A percentile compares a stretch with the other conserved stretches of the same genome.
Evolutionary conservation across 768 basidiomycete genomes (phyloP).

Genomic region (Hygrophorus russula): DNA sequence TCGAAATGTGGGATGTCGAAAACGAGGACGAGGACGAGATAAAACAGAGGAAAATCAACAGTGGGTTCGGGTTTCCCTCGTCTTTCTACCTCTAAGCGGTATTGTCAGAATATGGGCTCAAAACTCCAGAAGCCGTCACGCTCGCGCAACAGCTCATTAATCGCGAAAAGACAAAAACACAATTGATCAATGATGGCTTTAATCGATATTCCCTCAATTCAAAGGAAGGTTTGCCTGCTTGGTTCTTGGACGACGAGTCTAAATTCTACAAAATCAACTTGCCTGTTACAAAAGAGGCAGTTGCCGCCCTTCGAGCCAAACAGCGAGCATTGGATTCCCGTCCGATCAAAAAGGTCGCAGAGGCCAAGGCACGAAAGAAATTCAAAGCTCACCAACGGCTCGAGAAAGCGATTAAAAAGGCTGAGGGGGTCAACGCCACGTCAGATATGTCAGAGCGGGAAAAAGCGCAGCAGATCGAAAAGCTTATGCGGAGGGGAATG

Average conservation of each 20-base stretch:
- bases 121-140: conserved; percentile 83
- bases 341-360: conserved; percentile 98
- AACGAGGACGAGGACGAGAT: conserved; percentile 63
- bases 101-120: conserved; percentile 60
- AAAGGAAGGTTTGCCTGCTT: conserved; percentile 85
- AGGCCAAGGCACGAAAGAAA: conserved; percentile 97
- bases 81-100: conserved; percentile 2
- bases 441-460: conserved; percentile 90
- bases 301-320: conserved; percentile 73
- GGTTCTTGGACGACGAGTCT: conserved; percentile 96
- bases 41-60: conserved; percentile 52
- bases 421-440: conserved; percentile 83
- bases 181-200: conserved; percentile 92
- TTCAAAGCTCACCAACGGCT: conserved; percentile 73
- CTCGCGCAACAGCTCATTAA: conserved; percentile 89
- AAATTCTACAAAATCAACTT: conserved; percentile 91
- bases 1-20: conserved; percentile 72
- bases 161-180: conserved; percentile 76
- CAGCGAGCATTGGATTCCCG: conserved; percentile 92
- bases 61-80: conserved; percentile 31
- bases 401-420: conserved; percentile 92
- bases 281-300: conserved; percentile 94
- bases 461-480: conserved; percentile 89
- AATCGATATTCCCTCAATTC: conserved; percentile 85
- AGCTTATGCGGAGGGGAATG: conserved; percentile 74